Evolutionary conservation across 73 alveolate genomes (phyloP), one percentile per base, ranked within the genome.

Genomic region (Paramecium primaurelia): DNA sequence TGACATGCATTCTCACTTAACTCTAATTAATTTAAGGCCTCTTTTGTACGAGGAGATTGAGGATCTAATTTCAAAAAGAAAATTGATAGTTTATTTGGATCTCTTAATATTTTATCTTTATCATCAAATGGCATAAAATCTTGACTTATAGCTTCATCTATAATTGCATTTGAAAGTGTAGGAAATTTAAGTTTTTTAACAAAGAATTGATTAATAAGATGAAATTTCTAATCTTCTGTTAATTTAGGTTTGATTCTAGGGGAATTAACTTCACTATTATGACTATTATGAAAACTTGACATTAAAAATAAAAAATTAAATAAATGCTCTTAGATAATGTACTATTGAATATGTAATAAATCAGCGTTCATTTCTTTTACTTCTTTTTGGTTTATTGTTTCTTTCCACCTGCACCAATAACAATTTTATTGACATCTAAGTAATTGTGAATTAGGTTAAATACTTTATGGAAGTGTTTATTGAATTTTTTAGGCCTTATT

Each of bases 381-480:
- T 80, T 80, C 91, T 80, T 80, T 25, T 80, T 80, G 73, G 44
- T 45, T 40, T 80, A 44, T 80, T 45, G 34, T 9, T 80, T 80
- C 91, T 80, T 80, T 28, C 49, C 75, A 45, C 88, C 88, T 64
- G 87, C 87, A 73, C 87, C 87, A 26, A 80, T 45, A 20, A 12
- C 26, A 8, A 80, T 47, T 80, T 80, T 80, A 25, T 42, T 80
- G 49, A 80, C 91, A 80, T 80, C 91, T 80, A 26, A 44, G 47
- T 32, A 68, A 68, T 68, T 34, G 38, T 45, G 44, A 25, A 44
- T 20, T 25, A 45, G 34, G 58, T 80, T 25, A 49, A 40, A 44
- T 89, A 89, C 94, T 89, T 47, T 64, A 51, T 71, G 94, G 94
- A 58, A 89, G 58, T 28, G 94, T 83, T 47, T 89, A 77, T 71